Evolutionary conservation across 2,329 filamentous ascomycete genomes (phyloP).

Genomic region (Aspergillus transmontanensis): DNA sequence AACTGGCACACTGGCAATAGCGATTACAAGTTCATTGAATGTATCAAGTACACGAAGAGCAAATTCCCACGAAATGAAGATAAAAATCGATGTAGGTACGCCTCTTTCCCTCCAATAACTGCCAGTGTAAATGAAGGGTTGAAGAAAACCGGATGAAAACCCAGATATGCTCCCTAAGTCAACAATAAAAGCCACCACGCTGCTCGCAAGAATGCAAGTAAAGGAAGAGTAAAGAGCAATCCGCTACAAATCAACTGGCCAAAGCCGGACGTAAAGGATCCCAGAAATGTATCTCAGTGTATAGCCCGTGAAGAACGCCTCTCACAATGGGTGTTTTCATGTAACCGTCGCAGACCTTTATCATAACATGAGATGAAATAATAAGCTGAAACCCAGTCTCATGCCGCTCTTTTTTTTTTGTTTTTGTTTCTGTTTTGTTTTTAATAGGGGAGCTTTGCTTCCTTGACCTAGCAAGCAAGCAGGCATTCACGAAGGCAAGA

Average conservation of each 20-base stretch:
- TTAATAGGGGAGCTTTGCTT: not conserved
- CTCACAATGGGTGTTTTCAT: constrained; percentile 17
- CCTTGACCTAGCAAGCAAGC: not conserved
- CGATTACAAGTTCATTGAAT: constrained; percentile 9
- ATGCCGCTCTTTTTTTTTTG: constrained; percentile 7
- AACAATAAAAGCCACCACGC: constrained; percentile 5
- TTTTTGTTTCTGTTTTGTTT: not conserved
- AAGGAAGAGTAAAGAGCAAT: constrained; percentile 11
- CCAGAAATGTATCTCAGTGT: constrained; percentile 28
- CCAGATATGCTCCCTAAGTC: constrained; percentile 1
- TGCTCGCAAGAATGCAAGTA: constrained; percentile 9
- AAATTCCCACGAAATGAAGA: not conserved
- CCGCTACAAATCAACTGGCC: constrained; percentile 20
- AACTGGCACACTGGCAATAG: not conserved
- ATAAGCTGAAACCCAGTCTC: not conserved
- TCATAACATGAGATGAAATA: constrained; percentile 5
- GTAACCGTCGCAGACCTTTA: constrained; percentile 11
- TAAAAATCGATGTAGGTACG: not conserved
- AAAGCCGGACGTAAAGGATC: constrained; percentile 13
- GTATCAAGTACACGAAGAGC: not conserved
- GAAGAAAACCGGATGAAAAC: not conserved
- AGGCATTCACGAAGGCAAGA: not conserved
- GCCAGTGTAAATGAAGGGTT: not conserved
- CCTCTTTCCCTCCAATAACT: constrained; percentile 1
- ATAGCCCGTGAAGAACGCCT: constrained; percentile 27